Base-by-base conservation (phyloP, 495 filamentous ascomycete genomes). In the Penicillium ochrochloron region DNA sequence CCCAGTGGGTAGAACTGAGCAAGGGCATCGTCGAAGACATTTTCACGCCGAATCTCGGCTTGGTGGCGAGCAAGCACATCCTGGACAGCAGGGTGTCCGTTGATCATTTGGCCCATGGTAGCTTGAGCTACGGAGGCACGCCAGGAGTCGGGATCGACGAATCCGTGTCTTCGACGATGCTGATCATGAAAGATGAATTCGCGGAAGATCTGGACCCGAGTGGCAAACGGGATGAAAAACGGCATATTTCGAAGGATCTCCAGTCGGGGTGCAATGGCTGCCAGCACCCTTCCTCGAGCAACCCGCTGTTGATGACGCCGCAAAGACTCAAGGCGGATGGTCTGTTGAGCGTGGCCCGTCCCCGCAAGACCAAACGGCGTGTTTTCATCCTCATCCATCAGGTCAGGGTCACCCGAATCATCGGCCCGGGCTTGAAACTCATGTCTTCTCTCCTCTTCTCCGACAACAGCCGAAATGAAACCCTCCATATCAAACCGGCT, bases 201-300 rank as follows among this genome's bases (percentile, higher is more conserved):
- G 27, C 95, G 86, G 73, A 98, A 99, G 31, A 98, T 94, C 69
- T 96, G 89, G 10, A 99, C 95, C 41, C 95, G 84, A 3, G 92
- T 96, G 9, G 89, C 82, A 63, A 99, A 99, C 0, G 95, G 95
- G 58, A 98, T 96, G 67, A 94, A 91, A 70, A 98, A 99, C 0
- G 95, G 96, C 90, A 99, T 94, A 70, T 98, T 94, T 52, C 92
- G 88, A 34, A 99, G 77, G 15, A 99, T 92, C 76, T 98, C 93
- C 10, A 97, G 81, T 63, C 92, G 86, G 2, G 96, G 94, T 2
- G 90, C 90, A 37, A 96, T 87, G 25, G 87, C 81, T 25, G 92
- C 90, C 15, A 95, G 78, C 50, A 90, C 82, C 62, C 89, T 87
- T 54, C 87, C 83, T 8, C 88, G 81, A 15, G 86, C 85, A 23